Evolutionary conservation across 1,284 basidiomycete species (phyloP), one percentile per base, ranked within the genome.

Genomic region (Mixia osmundae): DNA sequence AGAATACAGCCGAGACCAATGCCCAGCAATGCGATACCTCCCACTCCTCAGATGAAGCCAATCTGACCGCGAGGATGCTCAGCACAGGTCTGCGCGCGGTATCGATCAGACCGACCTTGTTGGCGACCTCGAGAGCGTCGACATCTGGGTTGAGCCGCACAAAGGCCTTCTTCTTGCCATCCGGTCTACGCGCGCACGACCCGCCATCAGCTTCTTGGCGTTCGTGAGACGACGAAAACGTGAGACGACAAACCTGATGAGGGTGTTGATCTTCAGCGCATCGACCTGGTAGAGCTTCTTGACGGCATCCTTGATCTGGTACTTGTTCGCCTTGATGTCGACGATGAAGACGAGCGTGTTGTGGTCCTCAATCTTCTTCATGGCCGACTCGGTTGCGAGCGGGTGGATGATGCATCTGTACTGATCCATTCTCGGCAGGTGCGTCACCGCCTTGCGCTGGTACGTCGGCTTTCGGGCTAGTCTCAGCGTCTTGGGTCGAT

Each of bases 311-410:
- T 87, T 89, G 65, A 97, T 95, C 61, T 94, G 82, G 42, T 83
- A 72, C 73, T 97, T 97, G 75, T 95, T 97, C 72, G 63, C 67
- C 57, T 72, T 74, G 59, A 94, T 59, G 62, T 95, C 87, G 38
- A 91, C 83, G 48, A 95, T 77, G 67, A 95, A 95, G 44, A 95
- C 87, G 42, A 97, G 71, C 30, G 89, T 95, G 67, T 97, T 97
- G 68, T 94, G 75, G 63, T 95, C 89, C 68, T 97, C 89, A 49
- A 97, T 95, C 73, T 97, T 94, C 69, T 82, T 82, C 77, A 80
- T 82, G 42, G 77, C 78, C 10, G 70, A 72, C 57, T 82, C 66
- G 43, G 66, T 67, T 59, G 63, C 64, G 45, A 68, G 54, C 26
- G 66, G 66, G 61, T 62, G 78, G 44, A 87, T 72, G 56, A 95